phyloP scores from a whole-genome alignment of 352 stramenopile species.

The Hyaloperonospora brassicae region DNA sequence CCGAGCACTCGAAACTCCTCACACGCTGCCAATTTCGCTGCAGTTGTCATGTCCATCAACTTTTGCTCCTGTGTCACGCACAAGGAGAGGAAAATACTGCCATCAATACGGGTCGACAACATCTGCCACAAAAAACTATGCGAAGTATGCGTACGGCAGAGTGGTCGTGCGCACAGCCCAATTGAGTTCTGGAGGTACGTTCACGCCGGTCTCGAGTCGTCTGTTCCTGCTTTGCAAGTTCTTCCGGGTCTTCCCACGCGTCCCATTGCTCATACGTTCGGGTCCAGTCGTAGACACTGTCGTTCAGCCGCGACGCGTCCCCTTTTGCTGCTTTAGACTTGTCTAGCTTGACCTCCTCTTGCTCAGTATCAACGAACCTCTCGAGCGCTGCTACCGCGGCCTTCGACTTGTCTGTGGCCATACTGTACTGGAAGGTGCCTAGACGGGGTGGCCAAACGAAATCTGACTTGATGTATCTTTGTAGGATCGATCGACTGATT shows the following conservation, averaged over 20 bases:
- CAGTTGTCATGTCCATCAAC: constrained; percentile 80
- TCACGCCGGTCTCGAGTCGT: constrained; percentile 54
- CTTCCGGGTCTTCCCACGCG: constrained; percentile 70
- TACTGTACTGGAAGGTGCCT: too few relatives aligned
- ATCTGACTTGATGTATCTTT: too few relatives aligned
- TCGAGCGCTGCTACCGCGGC: too few relatives aligned
- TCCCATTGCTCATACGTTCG: constrained; percentile 73
- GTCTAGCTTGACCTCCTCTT: constrained; percentile 31
- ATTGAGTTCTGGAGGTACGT: constrained; percentile 35
- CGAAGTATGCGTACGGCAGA: constrained; percentile 34
- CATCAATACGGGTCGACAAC: constrained; percentile 8
- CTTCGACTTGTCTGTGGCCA: too few relatives aligned
- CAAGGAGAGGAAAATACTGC: too few relatives aligned
- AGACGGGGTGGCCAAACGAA: too few relatives aligned
- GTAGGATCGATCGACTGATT: too few relatives aligned
- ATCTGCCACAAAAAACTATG: constrained; percentile 1
- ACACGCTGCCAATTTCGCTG: constrained; percentile 49
- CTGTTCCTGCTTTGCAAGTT: constrained; percentile 59
- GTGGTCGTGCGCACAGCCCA: constrained; percentile 79
- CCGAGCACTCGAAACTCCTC: constrained; percentile 62
- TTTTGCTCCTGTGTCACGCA: constrained; percentile 46
- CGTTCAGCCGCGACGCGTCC: constrained; percentile 10
- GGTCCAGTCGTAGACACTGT: constrained; percentile 64
- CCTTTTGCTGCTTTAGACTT: constrained; percentile 34
- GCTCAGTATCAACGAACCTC: not conserved